Evolutionary conservation across 129 eudicot species (phyloP).

Genomic region (Escallonia herrerae): DNA sequence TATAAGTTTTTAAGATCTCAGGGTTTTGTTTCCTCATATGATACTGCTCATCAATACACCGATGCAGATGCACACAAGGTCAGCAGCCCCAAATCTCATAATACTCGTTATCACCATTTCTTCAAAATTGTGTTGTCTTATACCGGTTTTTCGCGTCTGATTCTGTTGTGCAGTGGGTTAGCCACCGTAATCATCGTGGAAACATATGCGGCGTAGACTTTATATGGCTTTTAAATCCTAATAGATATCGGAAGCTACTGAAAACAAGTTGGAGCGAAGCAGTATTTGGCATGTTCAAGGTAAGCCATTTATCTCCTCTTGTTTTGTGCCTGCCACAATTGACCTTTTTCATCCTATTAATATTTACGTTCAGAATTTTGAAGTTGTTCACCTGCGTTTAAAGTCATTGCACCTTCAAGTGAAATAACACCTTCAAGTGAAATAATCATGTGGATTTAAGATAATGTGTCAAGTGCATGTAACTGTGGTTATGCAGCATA

Average conservation of each 20-base stretch:
- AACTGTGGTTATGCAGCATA: slow-evolving; percentile 13
- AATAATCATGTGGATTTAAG: not conserved
- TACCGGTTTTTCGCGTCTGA: not conserved
- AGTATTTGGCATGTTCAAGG: slow-evolving; percentile 90
- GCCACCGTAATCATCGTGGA: slow-evolving; percentile 97
- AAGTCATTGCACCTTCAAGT: slow-evolving; percentile 8
- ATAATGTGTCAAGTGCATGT: not conserved
- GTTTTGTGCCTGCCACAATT: slow-evolving; percentile 1
- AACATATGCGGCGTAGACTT: slow-evolving; percentile 98
- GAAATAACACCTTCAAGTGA: slow-evolving; percentile 2
- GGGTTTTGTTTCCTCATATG: slow-evolving; percentile 95
- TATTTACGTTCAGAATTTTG: not conserved
- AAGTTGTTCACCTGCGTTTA: not conserved
- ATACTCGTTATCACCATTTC: no score
- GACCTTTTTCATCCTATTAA: not conserved
- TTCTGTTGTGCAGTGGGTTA: slow-evolving; percentile 67
- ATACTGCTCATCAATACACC: slow-evolving; percentile 90
- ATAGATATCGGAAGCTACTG: slow-evolving; percentile 70
- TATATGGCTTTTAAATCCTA: slow-evolving; percentile 98
- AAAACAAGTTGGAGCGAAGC: slow-evolving; percentile 95
- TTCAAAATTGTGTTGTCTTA: no score
- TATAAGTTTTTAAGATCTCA: slow-evolving; percentile 89
- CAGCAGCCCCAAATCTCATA: not conserved
- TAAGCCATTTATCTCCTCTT: slow-evolving; percentile 15
- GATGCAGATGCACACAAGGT: slow-evolving; percentile 98